These are phyloP conservation scores for Fusarium sp. DNA, from an alignment of 2,329 filamentous ascomycete genomes.

Conservation along the genomic window DNA sequence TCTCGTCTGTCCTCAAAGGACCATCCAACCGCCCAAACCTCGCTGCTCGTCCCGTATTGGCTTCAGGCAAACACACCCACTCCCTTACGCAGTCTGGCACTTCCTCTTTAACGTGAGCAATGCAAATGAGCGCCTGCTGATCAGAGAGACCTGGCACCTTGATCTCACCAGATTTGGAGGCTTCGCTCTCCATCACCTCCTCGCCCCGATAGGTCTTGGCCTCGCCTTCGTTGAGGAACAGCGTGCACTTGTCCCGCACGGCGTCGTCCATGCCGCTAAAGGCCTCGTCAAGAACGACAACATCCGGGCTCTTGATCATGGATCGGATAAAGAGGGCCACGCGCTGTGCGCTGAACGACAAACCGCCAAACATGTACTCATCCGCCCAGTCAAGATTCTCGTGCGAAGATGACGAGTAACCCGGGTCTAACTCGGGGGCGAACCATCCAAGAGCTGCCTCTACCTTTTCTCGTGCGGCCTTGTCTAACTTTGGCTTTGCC, in stretches of 20 bases:
- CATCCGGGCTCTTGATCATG: conserved; percentile 83
- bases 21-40: conserved; percentile 76
- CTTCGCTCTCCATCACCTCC: conserved; percentile 64
- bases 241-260: conserved; percentile 88
- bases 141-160: conserved; percentile 75
- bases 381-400: conserved; percentile 75
- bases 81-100: conserved; percentile 87
- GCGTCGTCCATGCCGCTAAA: conserved; percentile 88
- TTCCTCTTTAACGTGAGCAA: conserved; percentile 92
- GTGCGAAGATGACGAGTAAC: conserved; percentile 43
- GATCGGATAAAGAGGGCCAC: conserved; percentile 88
- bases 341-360: conserved; percentile 87
- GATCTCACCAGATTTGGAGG: conserved; percentile 61
- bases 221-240: conserved; percentile 81
- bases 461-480: conserved; percentile 71
- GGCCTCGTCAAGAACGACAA: conserved; percentile 89
- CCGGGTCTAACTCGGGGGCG: conserved; percentile 80
- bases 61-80: conserved; percentile 89
- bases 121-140: conserved; percentile 88
- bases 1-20: conserved; percentile 70
- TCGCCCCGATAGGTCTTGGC: conserved; percentile 57
- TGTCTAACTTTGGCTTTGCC: conserved; percentile 75
- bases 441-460: conserved; percentile 84
- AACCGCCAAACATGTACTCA: conserved; percentile 77
- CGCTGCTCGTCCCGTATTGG: conserved; percentile 73